Evolutionary conservation across 768 basidiomycete species (phyloP).

Genomic region (Trametes cubensis): DNA sequence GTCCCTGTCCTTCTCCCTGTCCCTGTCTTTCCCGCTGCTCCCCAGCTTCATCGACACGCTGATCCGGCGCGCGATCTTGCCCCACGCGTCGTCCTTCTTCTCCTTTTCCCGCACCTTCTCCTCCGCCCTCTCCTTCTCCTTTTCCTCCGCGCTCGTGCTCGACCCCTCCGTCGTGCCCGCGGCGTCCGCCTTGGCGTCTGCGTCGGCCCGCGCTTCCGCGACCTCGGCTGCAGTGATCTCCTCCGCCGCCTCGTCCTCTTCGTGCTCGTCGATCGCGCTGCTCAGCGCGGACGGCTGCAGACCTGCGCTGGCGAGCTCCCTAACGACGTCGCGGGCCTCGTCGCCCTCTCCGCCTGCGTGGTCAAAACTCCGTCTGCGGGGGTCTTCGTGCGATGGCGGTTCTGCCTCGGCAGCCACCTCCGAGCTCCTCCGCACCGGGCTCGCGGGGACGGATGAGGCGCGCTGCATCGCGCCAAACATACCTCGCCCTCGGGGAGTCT

Average conservation of each 20-base stretch:
- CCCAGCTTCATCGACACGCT: slow-evolving; percentile 57
- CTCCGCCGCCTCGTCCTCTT: slow-evolving; percentile 10
- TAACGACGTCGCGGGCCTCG: slow-evolving; percentile 21
- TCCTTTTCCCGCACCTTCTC: slow-evolving; percentile 30
- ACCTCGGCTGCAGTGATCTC: slow-evolving; percentile 10
- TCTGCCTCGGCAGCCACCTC: slow-evolving; percentile 45
- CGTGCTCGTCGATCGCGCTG: slow-evolving; percentile 17
- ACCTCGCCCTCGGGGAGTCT: slow-evolving; percentile 1
- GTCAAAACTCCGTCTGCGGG: slow-evolving; percentile 50
- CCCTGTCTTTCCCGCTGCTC: slow-evolving; percentile 15
- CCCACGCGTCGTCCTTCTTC: slow-evolving; percentile 56
- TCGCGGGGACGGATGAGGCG: slow-evolving; percentile 61
- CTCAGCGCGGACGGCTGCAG: neutral
- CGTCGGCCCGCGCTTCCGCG: slow-evolving; percentile 25
- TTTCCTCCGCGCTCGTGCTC: slow-evolving; percentile 34
- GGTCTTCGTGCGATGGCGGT: slow-evolving; percentile 38
- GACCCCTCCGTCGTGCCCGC: slow-evolving; percentile 16
- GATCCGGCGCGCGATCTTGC: slow-evolving; percentile 65
- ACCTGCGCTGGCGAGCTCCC: slow-evolving; percentile 11
- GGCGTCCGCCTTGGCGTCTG: slow-evolving; percentile 39
- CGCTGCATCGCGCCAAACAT: slow-evolving; percentile 34
- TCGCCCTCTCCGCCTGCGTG: slow-evolving; percentile 26
- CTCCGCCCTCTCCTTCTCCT: slow-evolving; percentile 38
- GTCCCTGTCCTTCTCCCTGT: slow-evolving; percentile 35
- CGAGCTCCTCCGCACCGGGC: slow-evolving; percentile 35